Evolutionary conservation across 169 alveolate species (phyloP).

Genomic region (Theileria parva): DNA sequence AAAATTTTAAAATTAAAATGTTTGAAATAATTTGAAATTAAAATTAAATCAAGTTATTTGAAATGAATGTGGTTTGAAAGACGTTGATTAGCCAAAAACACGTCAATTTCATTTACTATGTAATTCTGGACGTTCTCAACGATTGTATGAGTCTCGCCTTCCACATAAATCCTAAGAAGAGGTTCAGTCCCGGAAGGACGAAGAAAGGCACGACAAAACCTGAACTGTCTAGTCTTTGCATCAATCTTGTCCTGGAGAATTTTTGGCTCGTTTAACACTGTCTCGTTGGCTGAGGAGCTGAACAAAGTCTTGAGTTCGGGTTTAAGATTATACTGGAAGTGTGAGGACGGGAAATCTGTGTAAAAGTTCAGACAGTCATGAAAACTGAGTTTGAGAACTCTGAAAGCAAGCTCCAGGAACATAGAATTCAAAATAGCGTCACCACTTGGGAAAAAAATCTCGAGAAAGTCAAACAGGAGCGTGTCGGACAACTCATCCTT

Average conservation of each 20-base stretch:
- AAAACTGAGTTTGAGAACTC: constrained; percentile 32
- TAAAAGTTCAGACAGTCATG: constrained; percentile 55
- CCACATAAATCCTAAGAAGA: constrained; percentile 70
- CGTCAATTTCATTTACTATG: not conserved
- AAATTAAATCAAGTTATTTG: no score
- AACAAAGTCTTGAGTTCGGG: constrained; percentile 18
- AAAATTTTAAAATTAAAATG: no score
- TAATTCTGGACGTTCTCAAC: constrained; percentile 61
- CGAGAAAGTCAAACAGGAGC: constrained; percentile 1
- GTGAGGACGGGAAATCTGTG: constrained; percentile 63
- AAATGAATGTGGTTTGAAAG: no score
- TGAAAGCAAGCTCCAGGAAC: constrained; percentile 63
- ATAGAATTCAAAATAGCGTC: constrained; percentile 70
- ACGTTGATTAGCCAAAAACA: not conserved
- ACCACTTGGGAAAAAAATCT: constrained; percentile 33
- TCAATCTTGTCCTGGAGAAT: constrained; percentile 43
- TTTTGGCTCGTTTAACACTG: constrained; percentile 59
- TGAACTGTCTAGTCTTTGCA: constrained; percentile 23
- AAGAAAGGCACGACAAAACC: constrained; percentile 65
- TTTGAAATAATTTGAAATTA: no score
- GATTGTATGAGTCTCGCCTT: constrained; percentile 75
- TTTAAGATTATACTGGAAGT: constrained; percentile 44
- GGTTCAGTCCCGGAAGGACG: constrained; percentile 77
- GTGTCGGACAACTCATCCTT: not conserved
- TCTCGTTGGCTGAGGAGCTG: constrained; percentile 63